A percentile compares a stretch with the other conserved stretches of the same genome.
Conservation (phyloP, 345 rosid species). For the Ceriops decandra region DNA sequence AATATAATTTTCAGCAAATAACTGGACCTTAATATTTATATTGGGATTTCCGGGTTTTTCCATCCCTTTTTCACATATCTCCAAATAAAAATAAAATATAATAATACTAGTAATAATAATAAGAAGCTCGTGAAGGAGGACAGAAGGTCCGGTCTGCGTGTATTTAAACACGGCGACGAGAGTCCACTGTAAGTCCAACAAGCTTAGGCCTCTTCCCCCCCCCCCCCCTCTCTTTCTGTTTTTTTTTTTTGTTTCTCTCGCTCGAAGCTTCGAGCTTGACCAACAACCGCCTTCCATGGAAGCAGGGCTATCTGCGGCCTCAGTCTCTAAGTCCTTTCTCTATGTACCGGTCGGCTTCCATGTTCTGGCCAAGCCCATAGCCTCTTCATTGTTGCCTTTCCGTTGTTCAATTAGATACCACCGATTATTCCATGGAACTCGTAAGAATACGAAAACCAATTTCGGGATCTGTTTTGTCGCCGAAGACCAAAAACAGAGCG, state of each 20-base stretch:
- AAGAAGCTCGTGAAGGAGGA: no score
- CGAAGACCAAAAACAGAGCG: constrained; percentile 44
- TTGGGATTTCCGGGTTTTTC: no score
- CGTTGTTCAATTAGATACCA: constrained; percentile 22
- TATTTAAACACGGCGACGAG: constrained; percentile 21
- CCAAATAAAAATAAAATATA: no score
- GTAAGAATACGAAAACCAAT: constrained; percentile 33
- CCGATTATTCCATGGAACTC: constrained; percentile 6
- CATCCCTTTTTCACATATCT: no score
- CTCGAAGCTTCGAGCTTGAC: background rate
- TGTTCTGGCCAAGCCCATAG: constrained; percentile 31
- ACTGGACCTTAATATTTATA: no score
- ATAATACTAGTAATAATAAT: no score
- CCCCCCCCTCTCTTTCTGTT: background rate
- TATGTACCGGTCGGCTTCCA: constrained; percentile 20
- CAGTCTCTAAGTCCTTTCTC: constrained; percentile 40
- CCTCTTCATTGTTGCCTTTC: constrained; percentile 14
- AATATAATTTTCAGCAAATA: no score
- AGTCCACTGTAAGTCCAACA: background rate
- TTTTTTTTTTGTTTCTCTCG: no score
- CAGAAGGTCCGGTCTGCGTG: constrained; percentile 39
- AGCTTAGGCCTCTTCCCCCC: constrained; percentile 2
- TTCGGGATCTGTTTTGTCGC: constrained; percentile 58
- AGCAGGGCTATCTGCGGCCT: constrained; percentile 50
- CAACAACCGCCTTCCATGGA: constrained; percentile 47